Evolutionary conservation across 768 basidiomycete genomes (phyloP).

Genomic region (Boletus coccyginus): DNA sequence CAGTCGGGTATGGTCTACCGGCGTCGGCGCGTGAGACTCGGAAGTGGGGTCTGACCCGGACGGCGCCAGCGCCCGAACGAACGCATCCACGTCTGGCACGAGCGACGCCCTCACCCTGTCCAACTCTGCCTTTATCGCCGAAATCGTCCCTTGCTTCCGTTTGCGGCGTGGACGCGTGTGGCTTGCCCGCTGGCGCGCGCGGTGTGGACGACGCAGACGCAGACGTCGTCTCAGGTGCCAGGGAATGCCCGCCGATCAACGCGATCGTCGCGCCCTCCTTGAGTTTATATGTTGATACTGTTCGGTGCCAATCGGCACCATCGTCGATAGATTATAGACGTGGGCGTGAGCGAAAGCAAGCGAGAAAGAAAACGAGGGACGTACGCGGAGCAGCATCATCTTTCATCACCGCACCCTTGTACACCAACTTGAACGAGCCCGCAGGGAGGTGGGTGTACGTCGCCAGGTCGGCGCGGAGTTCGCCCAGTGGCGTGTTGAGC

Average conservation of each 20-base stretch:
- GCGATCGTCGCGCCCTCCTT: conserved; percentile 65
- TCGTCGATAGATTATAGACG: too few relatives aligned
- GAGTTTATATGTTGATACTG: conserved; percentile 76
- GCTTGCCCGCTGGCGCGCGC: neutral
- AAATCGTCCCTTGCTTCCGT: conserved; percentile 41
- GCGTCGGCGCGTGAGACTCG: conserved; percentile 6
- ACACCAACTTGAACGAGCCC: conserved; percentile 80
- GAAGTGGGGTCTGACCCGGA: neutral
- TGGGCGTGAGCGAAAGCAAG: conserved; percentile 18
- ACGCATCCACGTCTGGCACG: conserved; percentile 53
- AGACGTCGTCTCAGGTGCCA: conserved; percentile 16
- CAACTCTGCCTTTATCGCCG: conserved; percentile 39
- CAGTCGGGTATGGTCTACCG: conserved; percentile 53
- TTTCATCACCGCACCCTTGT: conserved; percentile 87
- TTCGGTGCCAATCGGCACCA: neutral
- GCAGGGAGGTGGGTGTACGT: conserved; percentile 71
- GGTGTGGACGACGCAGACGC: neutral
- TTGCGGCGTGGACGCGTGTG: conserved; percentile 11
- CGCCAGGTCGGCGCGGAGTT: conserved; percentile 60
- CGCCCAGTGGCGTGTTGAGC: conserved; percentile 53
- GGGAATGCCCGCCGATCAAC: conserved; percentile 53
- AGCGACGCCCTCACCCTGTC: conserved; percentile 52
- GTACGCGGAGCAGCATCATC: conserved; percentile 68
- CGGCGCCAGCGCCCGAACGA: conserved; percentile 38
- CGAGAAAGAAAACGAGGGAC: conserved; percentile 20